Percentiles rank a stretch among this genome's conserved stretches.
These are phyloP conservation scores for Flaveria ramosissima DNA, from an alignment of 129 eudicot genomes.

Conservation along the genomic window DNA sequence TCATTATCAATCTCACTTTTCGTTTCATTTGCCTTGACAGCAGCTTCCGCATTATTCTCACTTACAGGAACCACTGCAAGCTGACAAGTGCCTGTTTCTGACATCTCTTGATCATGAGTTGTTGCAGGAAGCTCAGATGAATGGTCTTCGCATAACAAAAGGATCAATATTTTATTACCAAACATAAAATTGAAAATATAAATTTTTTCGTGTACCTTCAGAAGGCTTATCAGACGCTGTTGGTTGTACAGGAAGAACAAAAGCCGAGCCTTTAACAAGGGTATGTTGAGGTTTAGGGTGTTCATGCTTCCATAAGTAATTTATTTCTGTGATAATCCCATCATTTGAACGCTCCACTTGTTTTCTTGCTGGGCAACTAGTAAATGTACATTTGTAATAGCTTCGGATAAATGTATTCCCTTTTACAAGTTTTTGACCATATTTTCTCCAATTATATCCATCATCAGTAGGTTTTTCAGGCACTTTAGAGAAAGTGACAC, in stretches of 20 bases:
- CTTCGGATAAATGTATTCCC: slow-evolving; percentile 79
- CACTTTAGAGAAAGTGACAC: slow-evolving; percentile 44
- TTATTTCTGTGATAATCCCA: slow-evolving; percentile 72
- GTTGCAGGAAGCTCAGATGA: slow-evolving; percentile 38
- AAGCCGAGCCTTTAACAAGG: slow-evolving; percentile 44
- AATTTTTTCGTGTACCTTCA: slow-evolving; percentile 46
- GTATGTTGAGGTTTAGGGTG: slow-evolving; percentile 66
- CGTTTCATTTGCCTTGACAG: slow-evolving; percentile 38
- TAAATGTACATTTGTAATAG: slow-evolving; percentile 80
- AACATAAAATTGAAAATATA: slow-evolving; percentile 1
- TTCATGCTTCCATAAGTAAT: slow-evolving; percentile 70
- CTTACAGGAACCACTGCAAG: slow-evolving; percentile 27
- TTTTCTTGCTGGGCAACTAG: slow-evolving; percentile 71
- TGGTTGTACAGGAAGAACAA: slow-evolving; percentile 48
- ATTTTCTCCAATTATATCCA: slow-evolving; percentile 90
- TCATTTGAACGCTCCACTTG: slow-evolving; percentile 87
- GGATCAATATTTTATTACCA: background rate
- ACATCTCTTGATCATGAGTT: slow-evolving; percentile 38
- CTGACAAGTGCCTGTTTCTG: slow-evolving; percentile 46
- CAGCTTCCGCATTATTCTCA: slow-evolving; percentile 32
- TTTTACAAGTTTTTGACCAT: slow-evolving; percentile 81
- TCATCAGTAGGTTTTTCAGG: slow-evolving; percentile 77
- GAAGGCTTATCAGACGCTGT: slow-evolving; percentile 45
- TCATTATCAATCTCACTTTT: slow-evolving; percentile 44
- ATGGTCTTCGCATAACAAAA: slow-evolving; percentile 44